Base-by-base conservation (phyloP, 2,329 filamentous ascomycete genomes). In the Exserohilum rostratum region DNA sequence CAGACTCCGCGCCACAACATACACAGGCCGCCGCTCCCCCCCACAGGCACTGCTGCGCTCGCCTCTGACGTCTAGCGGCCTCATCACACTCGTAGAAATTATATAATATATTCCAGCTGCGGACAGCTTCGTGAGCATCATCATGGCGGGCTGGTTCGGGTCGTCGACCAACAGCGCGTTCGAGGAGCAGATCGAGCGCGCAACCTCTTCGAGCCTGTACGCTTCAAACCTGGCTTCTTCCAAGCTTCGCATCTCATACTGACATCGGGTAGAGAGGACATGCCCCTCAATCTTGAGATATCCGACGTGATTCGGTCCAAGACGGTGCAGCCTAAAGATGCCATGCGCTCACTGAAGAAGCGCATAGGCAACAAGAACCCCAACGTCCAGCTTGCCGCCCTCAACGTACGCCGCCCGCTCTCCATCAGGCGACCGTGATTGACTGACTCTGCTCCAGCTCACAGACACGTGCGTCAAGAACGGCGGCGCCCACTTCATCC, bases 381-480 rank as follows among this genome's bases (percentile, higher is more conserved):
- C 31, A 99, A 99, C 76, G 88, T 95, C 31, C 95, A 99, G 80
- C 82, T 99, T 31, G 95, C 93, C 66, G 90, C 95, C n/a, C 80
- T 99, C 50, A 96, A 95, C 76, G 91, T 95, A 82, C 55, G 80
- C 58, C n/a, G 15, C 4, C 17, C 2, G 2, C 37, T 31, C 29
- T 39, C 29, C 10, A 12, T 2, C 6, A 46, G 3, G 35, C 15
- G 22, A n/a, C 20, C 17, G 7, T 2, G 25, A n/a, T 44, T 15
- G 27, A 47, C 66, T 66, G 49, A 68, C 48, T 12, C 12, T 9
- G 10, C 2, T 57, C 31, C 65, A 88, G 91, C 88, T 99, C 69
- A 96, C 93, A 62, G 95, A 99, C 79, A 98, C 95, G 0, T 99
- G 95, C 74, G 92, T 98, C 58, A 99, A 99, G 80, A 99, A 99